phyloP scores from a whole-genome alignment of 305 asterid genomes.

The Fraxinus nigra region DNA sequence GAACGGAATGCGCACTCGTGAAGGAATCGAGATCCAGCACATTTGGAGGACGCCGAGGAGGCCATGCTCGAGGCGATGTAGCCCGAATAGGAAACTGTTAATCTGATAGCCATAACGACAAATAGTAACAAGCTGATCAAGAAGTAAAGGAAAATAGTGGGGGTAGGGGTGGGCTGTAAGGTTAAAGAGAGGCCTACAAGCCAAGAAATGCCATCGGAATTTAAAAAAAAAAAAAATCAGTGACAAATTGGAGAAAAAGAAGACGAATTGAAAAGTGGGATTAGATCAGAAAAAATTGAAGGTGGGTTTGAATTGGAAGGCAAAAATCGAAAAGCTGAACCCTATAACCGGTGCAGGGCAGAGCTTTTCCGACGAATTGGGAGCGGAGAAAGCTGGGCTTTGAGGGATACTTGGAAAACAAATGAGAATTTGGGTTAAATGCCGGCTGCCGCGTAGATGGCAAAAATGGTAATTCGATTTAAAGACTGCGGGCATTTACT shows the following conservation, averaged over 20 bases:
- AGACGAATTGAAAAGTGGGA: conserved; percentile 47
- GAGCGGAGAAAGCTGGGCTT: background rate
- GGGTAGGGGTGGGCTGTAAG: conserved; percentile 31
- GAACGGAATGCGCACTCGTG: conserved; percentile 44
- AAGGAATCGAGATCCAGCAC: conserved; percentile 49
- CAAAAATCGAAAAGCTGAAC: conserved; percentile 17
- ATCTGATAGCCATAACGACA: conserved; percentile 72
- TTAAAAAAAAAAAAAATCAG: conserved; percentile 39
- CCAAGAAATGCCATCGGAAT: conserved; percentile 34
- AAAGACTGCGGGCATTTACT: background rate
- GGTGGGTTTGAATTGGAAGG: background rate
- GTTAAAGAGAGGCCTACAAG: conserved; percentile 33
- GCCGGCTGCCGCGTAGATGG: background rate
- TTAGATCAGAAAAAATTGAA: conserved; percentile 20
- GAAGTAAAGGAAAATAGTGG: conserved; percentile 46
- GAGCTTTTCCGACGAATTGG: conserved; percentile 17
- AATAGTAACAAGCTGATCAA: conserved; percentile 42
- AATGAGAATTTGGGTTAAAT: background rate
- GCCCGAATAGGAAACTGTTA: conserved; percentile 74
- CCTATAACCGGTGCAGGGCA: conserved; percentile 17
- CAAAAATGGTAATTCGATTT: background rate
- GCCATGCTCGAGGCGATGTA: conserved; percentile 60
- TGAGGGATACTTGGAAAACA: background rate
- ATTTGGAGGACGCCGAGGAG: conserved; percentile 57
- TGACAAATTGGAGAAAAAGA: conserved; percentile 28